Base-by-base conservation (phyloP, 75 land plant genomes). In the Isoetes taiwanensis region DNA sequence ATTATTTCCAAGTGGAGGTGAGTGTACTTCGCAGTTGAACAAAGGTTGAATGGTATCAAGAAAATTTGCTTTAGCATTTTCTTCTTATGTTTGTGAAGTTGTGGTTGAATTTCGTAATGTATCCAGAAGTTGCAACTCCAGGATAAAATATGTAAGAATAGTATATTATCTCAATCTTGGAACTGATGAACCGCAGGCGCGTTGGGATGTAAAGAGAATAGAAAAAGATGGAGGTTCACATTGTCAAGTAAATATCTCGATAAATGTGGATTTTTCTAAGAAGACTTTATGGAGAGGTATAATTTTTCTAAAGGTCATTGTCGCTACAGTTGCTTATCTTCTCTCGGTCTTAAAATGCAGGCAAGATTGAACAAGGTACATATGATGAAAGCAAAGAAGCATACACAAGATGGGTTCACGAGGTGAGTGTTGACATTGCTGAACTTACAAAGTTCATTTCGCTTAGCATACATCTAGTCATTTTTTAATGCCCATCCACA, bases 361-460 rank as follows among this genome's bases (percentile, higher is more conserved):
- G 89, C 43, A 91, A 86, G 58, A 91, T 91, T 53, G 98, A 83
- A 72, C 89, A 86, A 62, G 80, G 82, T 19, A 86, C 98, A 28
- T 38, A 34, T 50, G 98, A 91, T 41, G 98, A 91, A 50, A 78
- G 89, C 52, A 83, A 77, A 32, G 94, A 83, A 62, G 87, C 81
- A 52, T 91, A 75, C 73, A 70, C 63, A 8, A 66, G 59, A 31
- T 86, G 94, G 98, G 78, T 83, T 24, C 39, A 42, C 6, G 68
- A 59, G 76, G 96, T 89, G n/a, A n/a, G n/a, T n/a, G n/a, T n/a
- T n/a, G n/a, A n/a, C n/a, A n/a, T n/a, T n/a, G n/a, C n/a, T n/a
- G n/a, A n/a, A n/a, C n/a, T n/a, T n/a, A n/a, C n/a, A n/a, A n/a
- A n/a, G n/a, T n/a, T n/a, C n/a, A n/a, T n/a, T n/a, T n/a, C n/a